phyloP scores from a whole-genome alignment of 306 rosid species.

The Fagus crenata region DNA sequence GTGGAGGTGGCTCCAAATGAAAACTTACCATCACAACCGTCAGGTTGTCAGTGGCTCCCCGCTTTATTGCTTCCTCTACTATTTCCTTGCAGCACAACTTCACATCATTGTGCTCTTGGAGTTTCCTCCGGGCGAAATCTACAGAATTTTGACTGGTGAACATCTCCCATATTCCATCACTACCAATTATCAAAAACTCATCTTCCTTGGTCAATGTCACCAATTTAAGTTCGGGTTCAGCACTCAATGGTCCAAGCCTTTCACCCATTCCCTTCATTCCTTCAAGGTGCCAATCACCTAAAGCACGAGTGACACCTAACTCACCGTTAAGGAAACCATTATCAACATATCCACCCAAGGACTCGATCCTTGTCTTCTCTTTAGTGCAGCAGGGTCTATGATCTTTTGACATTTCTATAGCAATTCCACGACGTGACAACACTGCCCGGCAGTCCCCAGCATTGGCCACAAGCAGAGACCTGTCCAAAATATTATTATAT shows the following conservation, averaged over 20 bases:
- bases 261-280: slow-evolving; percentile 78
- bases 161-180: slow-evolving; percentile 93
- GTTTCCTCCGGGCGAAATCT: slow-evolving; percentile 73
- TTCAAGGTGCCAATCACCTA: slow-evolving; percentile 95
- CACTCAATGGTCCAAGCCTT: slow-evolving; percentile 75
- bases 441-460: slow-evolving; percentile 97
- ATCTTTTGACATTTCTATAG: slow-evolving; percentile 81
- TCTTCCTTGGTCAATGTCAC: slow-evolving; percentile 69
- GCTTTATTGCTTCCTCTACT: slow-evolving; percentile 75
- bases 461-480: slow-evolving; percentile 93
- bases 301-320: slow-evolving; percentile 80
- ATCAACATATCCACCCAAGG: slow-evolving; percentile 70
- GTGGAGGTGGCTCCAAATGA: slow-evolving; percentile 72
- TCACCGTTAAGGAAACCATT: slow-evolving; percentile 77
- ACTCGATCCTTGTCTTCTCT: slow-evolving; percentile 72
- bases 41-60: slow-evolving; percentile 71
- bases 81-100: slow-evolving; percentile 75
- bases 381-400: slow-evolving; percentile 70
- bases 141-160: slow-evolving; percentile 79
- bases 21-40: slow-evolving; percentile 81
- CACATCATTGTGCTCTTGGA: slow-evolving; percentile 87
- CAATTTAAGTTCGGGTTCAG: slow-evolving; percentile 84
- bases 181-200: slow-evolving; percentile 84
- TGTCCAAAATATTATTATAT: slow-evolving; percentile 27
- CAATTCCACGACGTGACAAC: slow-evolving; percentile 65